Conservation (phyloP, 139 green algal species). For the Ettlia oleoabundans region DNA sequence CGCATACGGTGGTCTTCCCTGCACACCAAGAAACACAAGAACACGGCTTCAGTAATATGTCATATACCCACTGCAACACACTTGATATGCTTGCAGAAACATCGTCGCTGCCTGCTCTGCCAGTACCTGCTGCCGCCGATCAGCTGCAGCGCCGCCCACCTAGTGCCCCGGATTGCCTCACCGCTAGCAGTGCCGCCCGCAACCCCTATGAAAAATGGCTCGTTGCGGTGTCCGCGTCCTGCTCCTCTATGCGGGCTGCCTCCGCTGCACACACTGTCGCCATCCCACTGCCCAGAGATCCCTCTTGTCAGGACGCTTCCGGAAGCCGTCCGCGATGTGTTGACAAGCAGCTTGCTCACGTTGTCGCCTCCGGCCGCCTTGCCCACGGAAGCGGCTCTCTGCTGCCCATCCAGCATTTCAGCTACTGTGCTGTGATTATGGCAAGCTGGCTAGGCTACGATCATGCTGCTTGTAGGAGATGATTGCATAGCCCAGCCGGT, state of each 20-base stretch:
- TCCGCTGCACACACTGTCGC: neutral
- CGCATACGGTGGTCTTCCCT: slow-evolving; percentile 94
- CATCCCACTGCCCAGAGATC: neutral
- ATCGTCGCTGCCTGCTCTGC: too few relatives aligned
- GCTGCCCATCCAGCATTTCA: neutral
- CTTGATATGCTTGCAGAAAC: too few relatives aligned
- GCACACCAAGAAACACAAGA: too few relatives aligned
- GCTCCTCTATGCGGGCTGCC: slow-evolving; percentile 1
- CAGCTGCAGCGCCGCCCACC: too few relatives aligned
- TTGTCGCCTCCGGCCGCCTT: neutral
- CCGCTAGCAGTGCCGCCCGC: slow-evolving; percentile 40
- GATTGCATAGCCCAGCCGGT: too few relatives aligned
- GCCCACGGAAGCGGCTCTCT: neutral
- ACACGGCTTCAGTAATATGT: too few relatives aligned
- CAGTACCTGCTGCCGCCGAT: too few relatives aligned
- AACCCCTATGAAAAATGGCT: slow-evolving; percentile 38
- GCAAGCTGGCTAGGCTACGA: too few relatives aligned
- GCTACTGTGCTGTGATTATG: too few relatives aligned
- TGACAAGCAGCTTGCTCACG: neutral
- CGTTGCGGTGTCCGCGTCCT: slow-evolving; percentile 3
- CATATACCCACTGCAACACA: neutral
- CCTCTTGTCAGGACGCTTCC: neutral
- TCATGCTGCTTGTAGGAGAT: too few relatives aligned
- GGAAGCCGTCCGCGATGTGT: neutral
- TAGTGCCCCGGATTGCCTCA: too few relatives aligned